Evolutionary conservation across 2,329 filamentous ascomycete genomes (phyloP).

Genomic region (Pseudopyrenochaeta lycopersici): DNA sequence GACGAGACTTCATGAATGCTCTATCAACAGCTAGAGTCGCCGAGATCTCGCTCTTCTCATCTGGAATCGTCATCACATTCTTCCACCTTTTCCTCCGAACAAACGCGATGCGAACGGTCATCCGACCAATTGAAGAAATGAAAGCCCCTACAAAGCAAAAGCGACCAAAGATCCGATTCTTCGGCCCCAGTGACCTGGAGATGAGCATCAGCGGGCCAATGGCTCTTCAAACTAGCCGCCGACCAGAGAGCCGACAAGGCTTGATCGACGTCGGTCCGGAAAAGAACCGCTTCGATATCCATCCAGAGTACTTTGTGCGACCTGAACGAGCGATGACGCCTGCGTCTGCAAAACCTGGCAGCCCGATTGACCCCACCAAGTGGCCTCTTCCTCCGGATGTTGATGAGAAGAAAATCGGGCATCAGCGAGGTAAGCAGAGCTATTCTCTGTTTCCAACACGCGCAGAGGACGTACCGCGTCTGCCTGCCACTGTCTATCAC

Average conservation of each 20-base stretch:
- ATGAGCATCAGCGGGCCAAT: constrained; percentile 53
- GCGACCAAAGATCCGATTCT: constrained; percentile 60
- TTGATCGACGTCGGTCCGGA: constrained; percentile 49
- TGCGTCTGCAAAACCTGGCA: constrained; percentile 34
- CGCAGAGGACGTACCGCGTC: constrained; percentile 49
- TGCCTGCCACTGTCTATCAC: constrained; percentile 51
- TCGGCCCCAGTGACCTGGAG: constrained; percentile 53
- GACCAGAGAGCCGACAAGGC: constrained; percentile 46
- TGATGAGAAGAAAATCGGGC: constrained; percentile 28
- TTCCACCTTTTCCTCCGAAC: constrained; percentile 74
- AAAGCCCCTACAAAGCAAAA: constrained; percentile 50
- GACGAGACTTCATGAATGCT: constrained; percentile 52
- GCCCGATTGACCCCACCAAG: constrained; percentile 43
- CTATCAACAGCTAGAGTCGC: constrained; percentile 69
- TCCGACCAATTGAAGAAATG: constrained; percentile 59
- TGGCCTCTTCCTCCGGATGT: constrained; percentile 48
- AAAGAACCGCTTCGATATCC: constrained; percentile 48
- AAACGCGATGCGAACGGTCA: constrained; percentile 66
- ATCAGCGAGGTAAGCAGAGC: constrained; percentile 40
- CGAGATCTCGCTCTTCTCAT: constrained; percentile 71
- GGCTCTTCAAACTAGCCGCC: constrained; percentile 41
- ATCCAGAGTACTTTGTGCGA: constrained; percentile 43
- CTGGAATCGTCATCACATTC: constrained; percentile 70
- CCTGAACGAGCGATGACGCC: constrained; percentile 43
- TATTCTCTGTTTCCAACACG: constrained; percentile 52